Conservation (phyloP, 139 green algal genomes). For the Closterium sp. region DNA sequence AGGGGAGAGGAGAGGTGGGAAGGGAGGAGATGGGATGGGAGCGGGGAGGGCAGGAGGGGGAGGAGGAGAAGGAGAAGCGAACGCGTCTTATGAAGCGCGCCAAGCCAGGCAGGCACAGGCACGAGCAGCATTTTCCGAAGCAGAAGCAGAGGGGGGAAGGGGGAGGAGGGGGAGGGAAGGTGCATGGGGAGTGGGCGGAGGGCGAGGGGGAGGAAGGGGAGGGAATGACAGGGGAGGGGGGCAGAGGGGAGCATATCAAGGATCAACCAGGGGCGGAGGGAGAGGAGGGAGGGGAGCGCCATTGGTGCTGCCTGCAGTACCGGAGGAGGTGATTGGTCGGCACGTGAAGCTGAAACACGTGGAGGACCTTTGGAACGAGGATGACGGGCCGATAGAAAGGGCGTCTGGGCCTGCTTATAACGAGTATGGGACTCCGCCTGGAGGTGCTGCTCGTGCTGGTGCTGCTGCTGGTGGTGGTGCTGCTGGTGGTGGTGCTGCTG, state of each 20-base stretch:
- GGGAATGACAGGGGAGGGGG: neutral
- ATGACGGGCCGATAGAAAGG: constrained; percentile 1
- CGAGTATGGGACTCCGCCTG: neutral
- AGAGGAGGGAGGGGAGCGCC: neutral
- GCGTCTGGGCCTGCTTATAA: neutral
- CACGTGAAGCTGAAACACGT: neutral
- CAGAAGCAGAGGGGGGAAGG: neutral
- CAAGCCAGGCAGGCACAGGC: neutral
- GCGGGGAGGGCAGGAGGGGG: neutral
- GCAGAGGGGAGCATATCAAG: neutral
- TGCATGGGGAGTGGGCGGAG: neutral
- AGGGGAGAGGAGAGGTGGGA: neutral
- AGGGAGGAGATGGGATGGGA: neutral
- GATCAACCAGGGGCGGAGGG: neutral
- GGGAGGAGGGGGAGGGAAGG: neutral
- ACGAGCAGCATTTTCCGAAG: neutral
- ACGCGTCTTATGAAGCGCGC: neutral
- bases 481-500: no score
- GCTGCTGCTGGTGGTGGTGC: no score
- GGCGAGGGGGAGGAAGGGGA: neutral
- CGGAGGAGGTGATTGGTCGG: constrained; percentile 10
- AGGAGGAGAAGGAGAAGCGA: neutral
- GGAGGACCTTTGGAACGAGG: constrained; percentile 34
- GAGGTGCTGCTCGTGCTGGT: neutral
- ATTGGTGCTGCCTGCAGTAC: neutral